Evolutionary conservation across 2,329 filamentous ascomycete genomes (phyloP), one percentile per base, ranked within the genome.

Genomic region (Ceratocystis variospora): DNA sequence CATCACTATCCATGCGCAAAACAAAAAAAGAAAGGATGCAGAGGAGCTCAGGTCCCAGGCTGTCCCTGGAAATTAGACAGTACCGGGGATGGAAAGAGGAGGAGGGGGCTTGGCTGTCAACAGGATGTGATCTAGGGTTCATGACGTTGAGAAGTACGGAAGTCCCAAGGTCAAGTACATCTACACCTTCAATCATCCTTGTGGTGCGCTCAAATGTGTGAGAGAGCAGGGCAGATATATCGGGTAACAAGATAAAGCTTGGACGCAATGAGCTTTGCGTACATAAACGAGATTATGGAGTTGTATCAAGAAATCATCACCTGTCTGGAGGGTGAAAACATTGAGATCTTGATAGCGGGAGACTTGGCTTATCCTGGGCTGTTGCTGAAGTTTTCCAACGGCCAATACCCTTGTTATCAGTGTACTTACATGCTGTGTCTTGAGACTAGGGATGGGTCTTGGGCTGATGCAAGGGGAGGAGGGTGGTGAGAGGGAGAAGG

Each of bases 281-380:
- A 37, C 55, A 59, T 59, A 33, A 37, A 59, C 55, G 28, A 59
- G 28, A 59, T 59, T 59, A 59, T n/a, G 1, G n/a, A n/a, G 55
- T 15, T 19, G 55, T 37, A 37, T 12, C 25, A 7, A 37, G 12
- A 37, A 59, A 10, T 19, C 55, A 10, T 19, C 55, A 33, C 7
- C n/a, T 25, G 53, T 37, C 33, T 12, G 33, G 53, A 33, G 28
- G 12, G 25, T 31, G 53, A 17, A 59, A 25, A 3, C 33, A 37
- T 12, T 22, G 5, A 25, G 15, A 22, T n/a, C 48, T n/a, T n/a
- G 5, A 22, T 7, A 22, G 48, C 17, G n/a, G 22, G n/a, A 19
- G n/a, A 5, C 48, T 12, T 41, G 37, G 37, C 37, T 41, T 41
- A 8, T 12, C 37, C 37, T 41, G 37, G 12, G 37, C 12, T 41